Conservation (phyloP, 306 rosid genomes). For the Quercus alba region DNA sequence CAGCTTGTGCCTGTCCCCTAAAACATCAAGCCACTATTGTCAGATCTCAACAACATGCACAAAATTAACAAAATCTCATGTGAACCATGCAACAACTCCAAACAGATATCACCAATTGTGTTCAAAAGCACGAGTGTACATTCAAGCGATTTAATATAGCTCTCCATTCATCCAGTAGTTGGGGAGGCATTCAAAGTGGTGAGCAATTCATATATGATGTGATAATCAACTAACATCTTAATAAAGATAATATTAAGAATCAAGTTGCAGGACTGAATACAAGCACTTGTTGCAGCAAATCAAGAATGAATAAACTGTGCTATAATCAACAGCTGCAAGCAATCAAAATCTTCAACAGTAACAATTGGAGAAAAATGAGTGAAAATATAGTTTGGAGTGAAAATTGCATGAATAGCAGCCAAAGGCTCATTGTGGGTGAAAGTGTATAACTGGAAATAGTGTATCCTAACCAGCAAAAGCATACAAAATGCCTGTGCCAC, state of each 20-base stretch:
- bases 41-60: not conserved
- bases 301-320: not conserved
- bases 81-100: not conserved
- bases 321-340: not conserved
- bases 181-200: not conserved
- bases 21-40: slow-evolving; percentile 22
- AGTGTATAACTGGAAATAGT: not conserved
- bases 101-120: not conserved
- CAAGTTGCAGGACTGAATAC: not conserved
- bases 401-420: too few relatives aligned
- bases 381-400: not conserved
- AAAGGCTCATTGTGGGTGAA: too few relatives aligned
- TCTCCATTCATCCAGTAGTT: not conserved
- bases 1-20: slow-evolving; percentile 64
- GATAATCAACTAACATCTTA: not conserved
- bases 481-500: not conserved
- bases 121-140: not conserved
- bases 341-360: not conserved
- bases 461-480: not conserved
- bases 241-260: not conserved
- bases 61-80: not conserved
- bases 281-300: not conserved
- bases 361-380: not conserved
- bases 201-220: not conserved
- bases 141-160: not conserved